Evolutionary conservation across 495 filamentous ascomycete species (phyloP).

Genomic region (Penicillium cosmopolitanum): DNA sequence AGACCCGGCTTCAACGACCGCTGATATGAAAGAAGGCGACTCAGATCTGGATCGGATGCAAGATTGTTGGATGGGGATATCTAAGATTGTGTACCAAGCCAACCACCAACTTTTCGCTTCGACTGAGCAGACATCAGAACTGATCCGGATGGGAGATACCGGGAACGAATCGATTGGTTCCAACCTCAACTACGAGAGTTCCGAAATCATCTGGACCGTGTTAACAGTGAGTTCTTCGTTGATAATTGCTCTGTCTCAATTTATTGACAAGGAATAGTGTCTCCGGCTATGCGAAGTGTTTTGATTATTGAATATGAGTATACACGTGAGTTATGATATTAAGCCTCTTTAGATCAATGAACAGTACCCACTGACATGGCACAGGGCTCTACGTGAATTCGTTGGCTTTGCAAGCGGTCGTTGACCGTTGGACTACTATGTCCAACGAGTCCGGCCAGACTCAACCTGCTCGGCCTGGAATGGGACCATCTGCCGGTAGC

Average conservation of each 20-base stretch:
- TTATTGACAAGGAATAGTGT: conserved; percentile 53
- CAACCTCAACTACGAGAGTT: conserved; percentile 75
- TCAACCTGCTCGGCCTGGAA: conserved; percentile 44
- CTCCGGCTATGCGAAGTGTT: conserved; percentile 77
- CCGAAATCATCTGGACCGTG: conserved; percentile 72
- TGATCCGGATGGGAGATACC: conserved; percentile 86
- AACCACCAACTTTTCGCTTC: conserved; percentile 85
- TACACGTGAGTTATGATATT: conserved; percentile 57
- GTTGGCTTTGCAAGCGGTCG: conserved; percentile 88
- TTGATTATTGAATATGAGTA: conserved; percentile 91
- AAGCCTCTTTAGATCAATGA: not conserved
- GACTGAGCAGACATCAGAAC: conserved; percentile 77
- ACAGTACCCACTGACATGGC: conserved; percentile 17
- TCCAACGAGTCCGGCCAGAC: conserved; percentile 56
- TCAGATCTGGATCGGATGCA: conserved; percentile 63
- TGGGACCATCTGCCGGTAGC: conserved; percentile 36
- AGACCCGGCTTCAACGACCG: conserved; percentile 43
- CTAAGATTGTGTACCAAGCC: conserved; percentile 82
- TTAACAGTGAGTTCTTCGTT: conserved; percentile 43
- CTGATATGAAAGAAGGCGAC: conserved; percentile 34
- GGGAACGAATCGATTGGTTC: conserved; percentile 76
- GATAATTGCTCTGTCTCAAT: not conserved
- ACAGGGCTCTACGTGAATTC: conserved; percentile 82
- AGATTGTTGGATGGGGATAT: conserved; percentile 89
- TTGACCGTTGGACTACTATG: conserved; percentile 85